Conservation (phyloP, 768 basidiomycete species). For the Leucogyrophana mollusca region DNA sequence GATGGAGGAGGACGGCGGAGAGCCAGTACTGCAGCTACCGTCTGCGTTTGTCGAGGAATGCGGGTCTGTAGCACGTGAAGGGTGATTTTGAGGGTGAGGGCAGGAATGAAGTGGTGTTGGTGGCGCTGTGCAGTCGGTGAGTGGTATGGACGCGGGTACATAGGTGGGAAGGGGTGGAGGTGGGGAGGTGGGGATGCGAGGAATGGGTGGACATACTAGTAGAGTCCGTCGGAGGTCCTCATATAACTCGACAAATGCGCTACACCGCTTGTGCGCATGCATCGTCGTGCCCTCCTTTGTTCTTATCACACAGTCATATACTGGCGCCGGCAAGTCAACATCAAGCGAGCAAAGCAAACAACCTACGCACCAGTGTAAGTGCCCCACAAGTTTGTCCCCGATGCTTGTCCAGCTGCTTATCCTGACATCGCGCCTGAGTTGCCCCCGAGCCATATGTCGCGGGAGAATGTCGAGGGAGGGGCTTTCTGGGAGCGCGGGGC, state of each 20-base stretch:
- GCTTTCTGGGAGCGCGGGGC: slow-evolving; percentile 21
- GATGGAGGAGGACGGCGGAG: slow-evolving; percentile 60
- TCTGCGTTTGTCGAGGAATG: slow-evolving; percentile 64
- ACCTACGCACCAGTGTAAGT: slow-evolving; percentile 59
- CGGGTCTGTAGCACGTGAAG: slow-evolving; percentile 61
- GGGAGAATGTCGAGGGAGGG: slow-evolving; percentile 59
- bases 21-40: slow-evolving; percentile 67
- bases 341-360: background rate
- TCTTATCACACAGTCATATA: slow-evolving; percentile 69
- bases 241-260: slow-evolving; percentile 58
- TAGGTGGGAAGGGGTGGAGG: background rate
- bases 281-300: slow-evolving; percentile 69
- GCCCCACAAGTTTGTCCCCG: slow-evolving; percentile 58
- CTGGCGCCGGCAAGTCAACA: slow-evolving; percentile 24
- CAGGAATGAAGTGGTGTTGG: slow-evolving; percentile 48
- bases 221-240: slow-evolving; percentile 46
- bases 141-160: too few species aligned
- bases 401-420: slow-evolving; percentile 74
- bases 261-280: slow-evolving; percentile 67
- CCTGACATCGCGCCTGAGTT: slow-evolving; percentile 57
- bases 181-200: background rate
- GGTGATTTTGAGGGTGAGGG: slow-evolving; percentile 70
- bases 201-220: slow-evolving; percentile 39
- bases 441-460: slow-evolving; percentile 70
- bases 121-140: slow-evolving; percentile 43